Evolutionary conservation across 148 eudicot species (phyloP).

Genomic region (Amaranthus palmeri): DNA sequence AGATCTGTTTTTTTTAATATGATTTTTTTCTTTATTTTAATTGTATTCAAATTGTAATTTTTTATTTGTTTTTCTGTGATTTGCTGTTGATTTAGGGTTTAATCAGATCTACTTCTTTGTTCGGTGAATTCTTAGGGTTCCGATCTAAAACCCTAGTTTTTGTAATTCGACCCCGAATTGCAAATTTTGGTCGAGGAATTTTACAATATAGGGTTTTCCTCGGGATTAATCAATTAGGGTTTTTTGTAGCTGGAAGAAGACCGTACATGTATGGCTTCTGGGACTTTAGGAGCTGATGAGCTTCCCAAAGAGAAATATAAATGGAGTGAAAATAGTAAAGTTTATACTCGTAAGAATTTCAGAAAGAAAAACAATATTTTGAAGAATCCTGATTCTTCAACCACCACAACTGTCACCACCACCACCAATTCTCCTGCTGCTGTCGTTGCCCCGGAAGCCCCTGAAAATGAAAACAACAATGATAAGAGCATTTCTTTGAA

Average conservation of each 20-base stretch:
- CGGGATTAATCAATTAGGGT: neutral
- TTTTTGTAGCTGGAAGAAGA: slow-evolving; percentile 9
- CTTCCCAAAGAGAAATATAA: slow-evolving; percentile 23
- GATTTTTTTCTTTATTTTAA: neutral
- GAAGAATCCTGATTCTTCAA: slow-evolving; percentile 1
- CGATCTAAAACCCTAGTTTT: slow-evolving; percentile 32
- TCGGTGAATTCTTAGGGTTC: neutral
- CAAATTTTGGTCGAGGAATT: neutral
- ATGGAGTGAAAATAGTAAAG: slow-evolving; percentile 43
- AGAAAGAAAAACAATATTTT: neutral
- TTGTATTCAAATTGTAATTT: neutral
- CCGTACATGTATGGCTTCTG: slow-evolving; percentile 41
- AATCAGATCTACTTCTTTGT: slow-evolving; percentile 22
- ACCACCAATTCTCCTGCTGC: neutral
- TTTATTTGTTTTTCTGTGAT: neutral
- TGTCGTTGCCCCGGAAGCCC: neutral
- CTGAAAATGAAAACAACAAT: neutral
- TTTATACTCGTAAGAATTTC: slow-evolving; percentile 29
- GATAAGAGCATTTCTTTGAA: neutral
- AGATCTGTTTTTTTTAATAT: slow-evolving; percentile 3
- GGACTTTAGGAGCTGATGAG: slow-evolving; percentile 34
- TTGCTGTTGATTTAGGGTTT: slow-evolving; percentile 20
- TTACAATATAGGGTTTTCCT: slow-evolving; percentile 31
- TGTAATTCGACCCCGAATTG: neutral
- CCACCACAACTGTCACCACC: neutral